Conservation (phyloP, 257 asterid genomes). For the Eucommia ulmoides region DNA sequence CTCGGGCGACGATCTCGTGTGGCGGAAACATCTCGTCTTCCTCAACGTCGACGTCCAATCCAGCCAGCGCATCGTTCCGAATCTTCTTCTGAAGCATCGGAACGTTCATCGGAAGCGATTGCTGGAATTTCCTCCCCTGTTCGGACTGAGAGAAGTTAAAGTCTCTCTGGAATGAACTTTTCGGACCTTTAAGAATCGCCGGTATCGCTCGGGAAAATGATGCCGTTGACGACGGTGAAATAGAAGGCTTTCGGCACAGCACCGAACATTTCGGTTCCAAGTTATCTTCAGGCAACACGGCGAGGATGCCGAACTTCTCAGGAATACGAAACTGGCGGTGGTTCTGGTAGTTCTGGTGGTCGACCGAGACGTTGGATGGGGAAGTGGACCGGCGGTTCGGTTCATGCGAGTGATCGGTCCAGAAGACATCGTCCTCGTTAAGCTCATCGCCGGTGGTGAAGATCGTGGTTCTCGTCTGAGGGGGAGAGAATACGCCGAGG, state of each 20-base stretch:
- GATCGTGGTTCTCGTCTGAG: conserved; percentile 15
- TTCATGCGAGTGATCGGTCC: conserved; percentile 26
- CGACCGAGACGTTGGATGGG: conserved; percentile 3
- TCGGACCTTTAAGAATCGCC: conserved; percentile 43
- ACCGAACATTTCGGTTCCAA: conserved; percentile 20
- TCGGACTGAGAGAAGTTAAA: conserved; percentile 40
- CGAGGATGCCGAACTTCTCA: conserved; percentile 63
- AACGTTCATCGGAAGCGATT: conserved; percentile 66
- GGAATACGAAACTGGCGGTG: conserved; percentile 20
- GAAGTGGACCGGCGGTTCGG: conserved; percentile 18
- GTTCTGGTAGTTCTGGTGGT: not conserved
- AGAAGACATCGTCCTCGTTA: conserved; percentile 64
- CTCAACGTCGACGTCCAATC: conserved; percentile 25
- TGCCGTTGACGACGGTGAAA: conserved; percentile 15
- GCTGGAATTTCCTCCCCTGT: conserved; percentile 48
- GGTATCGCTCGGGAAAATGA: conserved; percentile 38
- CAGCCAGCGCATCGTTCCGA: conserved; percentile 16
- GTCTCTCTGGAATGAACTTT: conserved; percentile 31
- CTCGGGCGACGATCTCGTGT: conserved; percentile 72
- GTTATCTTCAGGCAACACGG: conserved; percentile 42
- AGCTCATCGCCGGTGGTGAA: conserved; percentile 40
- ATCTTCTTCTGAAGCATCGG: conserved; percentile 45
- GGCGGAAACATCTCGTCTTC: conserved; percentile 79
- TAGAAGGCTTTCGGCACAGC: conserved; percentile 30
- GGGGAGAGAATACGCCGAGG: conserved; percentile 56